Evolutionary conservation across 1,284 basidiomycete genomes (phyloP).

Genomic region (Taiwanofungus camphoratus): DNA sequence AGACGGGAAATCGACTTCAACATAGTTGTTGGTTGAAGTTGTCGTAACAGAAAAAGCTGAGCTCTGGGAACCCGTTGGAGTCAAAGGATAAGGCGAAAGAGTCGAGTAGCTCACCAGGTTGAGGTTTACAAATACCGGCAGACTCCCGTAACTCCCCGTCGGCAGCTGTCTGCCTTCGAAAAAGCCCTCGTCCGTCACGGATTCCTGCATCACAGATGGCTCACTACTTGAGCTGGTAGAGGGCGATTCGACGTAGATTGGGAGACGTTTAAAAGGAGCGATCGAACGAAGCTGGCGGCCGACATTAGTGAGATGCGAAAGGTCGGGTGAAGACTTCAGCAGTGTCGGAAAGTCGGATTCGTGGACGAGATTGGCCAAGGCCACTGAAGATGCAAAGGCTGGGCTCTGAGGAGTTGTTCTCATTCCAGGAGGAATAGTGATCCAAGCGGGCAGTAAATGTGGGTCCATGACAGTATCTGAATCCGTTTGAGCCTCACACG

Average conservation of each 20-base stretch:
- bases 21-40: conserved; percentile 43
- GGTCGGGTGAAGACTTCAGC: conserved; percentile 11
- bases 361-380: conserved; percentile 15
- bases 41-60: conserved; percentile 49
- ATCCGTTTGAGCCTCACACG: conserved; percentile 21
- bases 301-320: conserved; percentile 6
- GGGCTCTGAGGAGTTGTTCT: conserved; percentile 18
- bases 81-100: neutral
- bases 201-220: conserved; percentile 10
- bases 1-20: conserved; percentile 30
- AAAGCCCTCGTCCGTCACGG: conserved; percentile 25
- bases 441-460: conserved; percentile 17
- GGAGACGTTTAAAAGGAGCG: neutral
- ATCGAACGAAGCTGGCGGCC: conserved; percentile 5
- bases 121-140: conserved; percentile 28
- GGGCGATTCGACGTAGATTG: neutral
- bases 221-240: too few relatives aligned
- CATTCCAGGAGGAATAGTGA: conserved; percentile 16
- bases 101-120: conserved; percentile 24
- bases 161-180: conserved; percentile 24
- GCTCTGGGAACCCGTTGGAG: conserved; percentile 23
- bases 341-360: conserved; percentile 12
- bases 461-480: conserved; percentile 25
- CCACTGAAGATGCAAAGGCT: conserved; percentile 21
- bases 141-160: conserved; percentile 18